Evolutionary conservation across 2,329 filamentous ascomycete genomes (phyloP).

Genomic region (Epichloe festucae): DNA sequence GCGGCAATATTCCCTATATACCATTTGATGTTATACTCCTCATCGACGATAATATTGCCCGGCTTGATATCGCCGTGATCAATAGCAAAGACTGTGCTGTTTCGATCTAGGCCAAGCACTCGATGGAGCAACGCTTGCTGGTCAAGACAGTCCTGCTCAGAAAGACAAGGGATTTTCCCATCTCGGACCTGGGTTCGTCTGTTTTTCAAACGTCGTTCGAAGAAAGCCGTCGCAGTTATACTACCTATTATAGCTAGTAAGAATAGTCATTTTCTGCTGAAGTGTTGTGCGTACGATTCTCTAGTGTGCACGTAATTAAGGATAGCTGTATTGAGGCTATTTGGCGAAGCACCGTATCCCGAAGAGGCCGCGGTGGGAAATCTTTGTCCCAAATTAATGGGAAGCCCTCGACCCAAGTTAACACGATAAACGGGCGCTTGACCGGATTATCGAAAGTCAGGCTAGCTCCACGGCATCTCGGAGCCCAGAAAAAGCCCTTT

Average conservation of each 20-base stretch:
- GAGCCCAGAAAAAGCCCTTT: neutral
- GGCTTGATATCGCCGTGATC: conserved; percentile 2
- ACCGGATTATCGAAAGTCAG: conserved; percentile 1
- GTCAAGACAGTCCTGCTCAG: neutral
- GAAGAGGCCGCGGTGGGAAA: neutral
- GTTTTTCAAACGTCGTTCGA: neutral
- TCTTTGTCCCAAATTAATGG: neutral
- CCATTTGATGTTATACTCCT: neutral
- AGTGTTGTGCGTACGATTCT: neutral
- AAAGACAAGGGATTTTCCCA: neutral
- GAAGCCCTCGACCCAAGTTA: conserved; percentile 1
- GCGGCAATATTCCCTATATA: neutral
- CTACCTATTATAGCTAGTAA: neutral
- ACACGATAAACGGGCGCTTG: neutral
- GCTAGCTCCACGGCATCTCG: neutral
- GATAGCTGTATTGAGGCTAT: conserved; percentile 1
- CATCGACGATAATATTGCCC: conserved; percentile 1
- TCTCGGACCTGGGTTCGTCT: neutral
- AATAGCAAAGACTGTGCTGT: neutral
- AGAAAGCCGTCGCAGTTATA: neutral
- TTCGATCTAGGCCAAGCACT: neutral
- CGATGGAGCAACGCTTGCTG: neutral
- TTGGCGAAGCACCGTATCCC: neutral
- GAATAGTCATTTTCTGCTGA: neutral
- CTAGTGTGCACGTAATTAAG: neutral